phyloP scores from a whole-genome alignment of 176 grass and related monocot species.

The Secale cereale region DNA sequence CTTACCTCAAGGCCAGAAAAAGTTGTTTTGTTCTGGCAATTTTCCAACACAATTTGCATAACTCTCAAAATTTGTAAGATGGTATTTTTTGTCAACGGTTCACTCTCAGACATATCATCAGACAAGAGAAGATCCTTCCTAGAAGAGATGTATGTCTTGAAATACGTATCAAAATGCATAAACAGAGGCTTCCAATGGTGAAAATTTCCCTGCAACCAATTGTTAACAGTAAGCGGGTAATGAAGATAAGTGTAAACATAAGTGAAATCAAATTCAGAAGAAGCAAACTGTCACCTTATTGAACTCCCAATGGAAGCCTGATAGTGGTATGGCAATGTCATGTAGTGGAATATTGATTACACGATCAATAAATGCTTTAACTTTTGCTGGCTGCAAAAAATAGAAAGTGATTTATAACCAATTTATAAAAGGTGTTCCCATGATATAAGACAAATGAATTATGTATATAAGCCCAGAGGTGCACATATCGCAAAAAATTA shows the following conservation, averaged over 20 bases:
- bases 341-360: conserved; percentile 93
- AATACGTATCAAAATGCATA: conserved; percentile 91
- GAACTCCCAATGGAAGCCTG: conserved; percentile 89
- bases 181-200: conserved; percentile 98
- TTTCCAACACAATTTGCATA: conserved; percentile 94
- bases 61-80: conserved; percentile 93
- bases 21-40: conserved; percentile 86
- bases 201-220: conserved; percentile 81
- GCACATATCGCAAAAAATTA: neutral
- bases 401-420: conserved; percentile 32
- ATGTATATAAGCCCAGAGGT: neutral
- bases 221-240: conserved; percentile 22
- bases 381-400: conserved; percentile 80
- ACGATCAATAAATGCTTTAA: conserved; percentile 96
- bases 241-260: neutral
- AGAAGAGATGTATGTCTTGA: conserved; percentile 85
- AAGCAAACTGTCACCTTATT: conserved; percentile 60
- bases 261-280: neutral
- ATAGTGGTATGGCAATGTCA: conserved; percentile 98
- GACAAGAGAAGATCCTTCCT: conserved; percentile 91
- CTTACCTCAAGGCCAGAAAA: conserved; percentile 90
- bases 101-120: conserved; percentile 68
- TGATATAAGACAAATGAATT: neutral
- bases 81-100: conserved; percentile 83
- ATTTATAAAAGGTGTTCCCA: neutral